Evolutionary conservation across 2,329 filamentous ascomycete species (phyloP).

Genomic region (Diaporthe velutina): DNA sequence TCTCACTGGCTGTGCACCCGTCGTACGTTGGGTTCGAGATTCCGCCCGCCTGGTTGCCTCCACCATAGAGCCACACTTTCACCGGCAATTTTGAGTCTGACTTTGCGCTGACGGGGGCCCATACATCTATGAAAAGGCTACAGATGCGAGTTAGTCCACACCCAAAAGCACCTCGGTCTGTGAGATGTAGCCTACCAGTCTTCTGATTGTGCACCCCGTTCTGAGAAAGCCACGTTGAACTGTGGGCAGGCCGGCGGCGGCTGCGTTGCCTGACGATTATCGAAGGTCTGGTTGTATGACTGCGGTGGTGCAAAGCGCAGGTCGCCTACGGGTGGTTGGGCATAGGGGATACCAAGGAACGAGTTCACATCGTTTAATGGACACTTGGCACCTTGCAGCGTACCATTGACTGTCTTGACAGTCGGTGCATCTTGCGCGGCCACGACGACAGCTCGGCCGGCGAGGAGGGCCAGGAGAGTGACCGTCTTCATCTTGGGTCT

Average conservation of each 20-base stretch:
- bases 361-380: constrained; percentile 18
- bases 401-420: constrained; percentile 22
- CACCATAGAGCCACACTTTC: constrained; percentile 44
- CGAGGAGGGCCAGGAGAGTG: background rate
- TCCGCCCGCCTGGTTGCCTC: constrained; percentile 43
- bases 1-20: constrained; percentile 44
- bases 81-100: constrained; percentile 30
- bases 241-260: constrained; percentile 29
- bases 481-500: constrained; percentile 1
- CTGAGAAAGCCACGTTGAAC: constrained; percentile 24
- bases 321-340: constrained; percentile 24
- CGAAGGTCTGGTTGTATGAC: constrained; percentile 27
- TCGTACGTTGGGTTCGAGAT: constrained; percentile 44
- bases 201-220: constrained; percentile 27
- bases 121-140: constrained; percentile 34
- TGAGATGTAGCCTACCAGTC: constrained; percentile 31
- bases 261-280: constrained; percentile 12
- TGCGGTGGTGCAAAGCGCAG: constrained; percentile 33
- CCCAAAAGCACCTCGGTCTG: background rate
- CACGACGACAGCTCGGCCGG: constrained; percentile 6
- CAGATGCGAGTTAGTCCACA: background rate
- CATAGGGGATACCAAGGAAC: constrained; percentile 34
- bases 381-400: constrained; percentile 25
- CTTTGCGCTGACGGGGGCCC: constrained; percentile 26
- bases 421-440: constrained; percentile 17